Base-by-base conservation (phyloP, 805 yeast species). In the Schizosaccharomyces octosporus region DNA sequence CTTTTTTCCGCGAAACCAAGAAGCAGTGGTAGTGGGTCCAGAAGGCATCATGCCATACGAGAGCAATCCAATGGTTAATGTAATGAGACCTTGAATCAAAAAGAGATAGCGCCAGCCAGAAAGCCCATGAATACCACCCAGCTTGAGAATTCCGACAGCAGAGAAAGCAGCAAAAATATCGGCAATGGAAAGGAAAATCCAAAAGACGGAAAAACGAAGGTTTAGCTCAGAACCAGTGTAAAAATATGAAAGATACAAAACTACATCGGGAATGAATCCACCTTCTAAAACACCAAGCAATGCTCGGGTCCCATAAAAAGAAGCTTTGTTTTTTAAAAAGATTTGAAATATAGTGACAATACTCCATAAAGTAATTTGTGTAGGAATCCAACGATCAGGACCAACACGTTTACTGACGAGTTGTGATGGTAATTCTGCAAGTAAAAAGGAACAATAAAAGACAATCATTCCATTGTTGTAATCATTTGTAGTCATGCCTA, bases 101-200 rank as follows among this genome's bases (percentile, higher is more conserved):
- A 82, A 82, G 27, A 82, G 67, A 81, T 82, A 82, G 62, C 78
- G 72, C 86, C 86, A 82, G 31, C 83, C 82, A 19, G 72, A 71
- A 63, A 70, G 67, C 1, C 78, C 75, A 5, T 64, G 63, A 0
- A 66, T 63, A 15, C 79, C 80, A 41, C 78, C 71, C 72, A 81
- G 70, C 62, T 75, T 75, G 59, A 80, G 70, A 31, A 81, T 67
- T 4, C 80, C 85, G 66, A 72, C 78, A 0, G 78, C 81, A 58
- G 76, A 66, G 36, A 80, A 68, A 5, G 79, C 71, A 32, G 79
- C 70, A 29, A 68, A 17, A 42, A 78, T 75, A 51, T 69, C 71
- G 0, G 81, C 74, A 36, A 74, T 57, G 0, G 81, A 77, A 63
- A 75, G 71, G 4, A 82, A 74, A 51, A 78, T 73, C 75, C 81